Conservation (phyloP, 2,329 filamentous ascomycete genomes). For the Neofusicoccum laricinum region DNA sequence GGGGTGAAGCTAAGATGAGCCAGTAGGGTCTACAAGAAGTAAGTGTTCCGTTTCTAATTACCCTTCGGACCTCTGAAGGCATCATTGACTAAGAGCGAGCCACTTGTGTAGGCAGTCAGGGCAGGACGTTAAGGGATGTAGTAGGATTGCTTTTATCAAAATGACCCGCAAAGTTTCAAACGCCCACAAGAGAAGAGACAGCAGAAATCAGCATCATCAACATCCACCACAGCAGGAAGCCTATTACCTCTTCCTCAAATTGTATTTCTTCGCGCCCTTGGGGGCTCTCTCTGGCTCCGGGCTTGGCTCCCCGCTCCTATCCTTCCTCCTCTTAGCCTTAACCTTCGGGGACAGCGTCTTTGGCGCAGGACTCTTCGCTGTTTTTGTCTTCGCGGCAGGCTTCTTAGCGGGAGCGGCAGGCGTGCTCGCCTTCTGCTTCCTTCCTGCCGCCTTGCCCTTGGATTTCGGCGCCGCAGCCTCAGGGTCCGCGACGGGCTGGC, state of each 20-base stretch:
- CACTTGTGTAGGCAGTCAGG: no score
- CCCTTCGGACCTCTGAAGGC: no score
- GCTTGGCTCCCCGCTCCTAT: background rate
- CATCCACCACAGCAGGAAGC: background rate
- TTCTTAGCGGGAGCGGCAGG: background rate
- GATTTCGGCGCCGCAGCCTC: no score
- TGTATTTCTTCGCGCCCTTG: background rate
- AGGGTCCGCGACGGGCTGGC: background rate
- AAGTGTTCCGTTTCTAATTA: no score
- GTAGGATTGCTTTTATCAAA: no score
- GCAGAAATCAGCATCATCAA: background rate
- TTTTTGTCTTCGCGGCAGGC: background rate
- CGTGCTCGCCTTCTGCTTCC: background rate
- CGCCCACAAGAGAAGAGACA: background rate
- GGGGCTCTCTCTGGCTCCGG: background rate
- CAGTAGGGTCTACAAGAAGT: background rate
- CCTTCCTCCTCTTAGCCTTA: background rate
- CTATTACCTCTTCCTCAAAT: background rate
- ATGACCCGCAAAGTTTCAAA: no score
- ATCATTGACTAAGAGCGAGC: no score
- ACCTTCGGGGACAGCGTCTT: background rate
- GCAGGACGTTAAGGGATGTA: no score
- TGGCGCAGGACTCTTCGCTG: no score
- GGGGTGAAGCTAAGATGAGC: conserved; percentile 1
- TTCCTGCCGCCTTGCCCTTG: background rate